Base-by-base conservation (phyloP, 768 basidiomycete genomes). In the Guyanaporus albipodus region DNA sequence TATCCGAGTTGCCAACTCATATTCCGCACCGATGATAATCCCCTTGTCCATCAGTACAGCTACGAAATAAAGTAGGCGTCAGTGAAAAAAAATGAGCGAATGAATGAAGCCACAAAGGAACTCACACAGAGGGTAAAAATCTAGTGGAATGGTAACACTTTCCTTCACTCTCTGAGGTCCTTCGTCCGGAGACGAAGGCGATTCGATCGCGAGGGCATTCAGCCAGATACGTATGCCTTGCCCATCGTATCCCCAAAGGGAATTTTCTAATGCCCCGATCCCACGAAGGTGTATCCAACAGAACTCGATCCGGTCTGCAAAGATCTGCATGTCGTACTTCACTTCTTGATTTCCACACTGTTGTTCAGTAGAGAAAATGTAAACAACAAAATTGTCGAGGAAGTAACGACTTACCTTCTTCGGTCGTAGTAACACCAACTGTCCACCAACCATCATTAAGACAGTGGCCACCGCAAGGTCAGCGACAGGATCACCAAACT, bases 21-120 rank as follows among this genome's bases (percentile, higher is more conserved):
- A 82, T 54, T 97, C 94, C 22, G 87, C 90, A 8, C 95, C 95
- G 55, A 97, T 93, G 53, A 99, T 92, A 55, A 99, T 96, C 1
- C 94, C 95, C 62, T 97, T 99, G 66, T 97, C 94, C 93, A 98
- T 98, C 21, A 99, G 77, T 7, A 93, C 92, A 47, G 95, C 95
- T 98, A 57, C 27, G 37, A 39, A 23, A 32, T 19, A 15, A 6
- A 34, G 35, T 58, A 18, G 56, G 41, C 24, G 29, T 29, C 28
- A 34, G 19, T 15, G 18, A 14, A 38, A 11, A 17, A 32, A n/a
- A 24, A 5, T 15, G 12, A 46, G 50, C n/a, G n/a, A n/a, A n/a
- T n/a, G n/a, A n/a, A n/a, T n/a, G n/a, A n/a, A n/a, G n/a, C n/a
- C n/a, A 31, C n/a, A 21, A 34, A 32, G 11, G 10, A 15, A 69